Evolutionary conservation across 1,284 basidiomycete genomes (phyloP), one percentile per base, ranked within the genome.

Genomic region (Hypsizygus ulmarius): DNA sequence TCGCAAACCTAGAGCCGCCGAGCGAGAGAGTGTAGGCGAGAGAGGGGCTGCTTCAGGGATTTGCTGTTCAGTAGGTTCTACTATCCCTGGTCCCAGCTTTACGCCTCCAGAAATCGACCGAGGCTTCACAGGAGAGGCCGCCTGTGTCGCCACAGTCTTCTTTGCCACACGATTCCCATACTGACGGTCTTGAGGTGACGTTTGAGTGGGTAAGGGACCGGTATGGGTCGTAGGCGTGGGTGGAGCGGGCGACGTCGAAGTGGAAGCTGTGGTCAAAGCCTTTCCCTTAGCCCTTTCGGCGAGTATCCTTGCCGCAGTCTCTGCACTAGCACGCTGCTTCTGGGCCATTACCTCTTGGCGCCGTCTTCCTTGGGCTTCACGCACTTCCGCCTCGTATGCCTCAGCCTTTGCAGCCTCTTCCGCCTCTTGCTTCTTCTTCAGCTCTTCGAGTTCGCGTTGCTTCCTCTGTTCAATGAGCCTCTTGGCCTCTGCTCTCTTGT

Each of bases 301-400:
- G 28, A 53, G 51, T 21, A 64, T 64, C 16, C 50, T 54, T 12
- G 54, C 52, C n/a, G 61, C 64, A n/a, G 56, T 57, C 16, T 63
- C 59, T 9, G 54, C 52, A 35, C 48, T 59, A 3, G 61, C 62
- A 15, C 59, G 60, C 39, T 58, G 56, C 45, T 66, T 66, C 46
- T 62, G 57, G 16, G 50, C 46, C 48, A 52, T 49, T 10, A 65
- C 52, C 45, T 64, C 54, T 48, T 60, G 59, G 36, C 65, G 54
- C 47, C 50, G 59, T 29, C 44, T 50, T 21, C 57, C 59, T 47
- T 65, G 64, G 43, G 58, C 51, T 43, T 57, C 55, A 33, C 57
- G 55, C 19, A 64, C 40, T 29, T 47, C 49, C 6, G 37, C 52
- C 43, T 59, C 59, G 18, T 37, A 16, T 12, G 47, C 43, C 43